Evolutionary conservation across 352 stramenopile genomes (phyloP).

Genomic region (Saprolegnia diclina): DNA sequence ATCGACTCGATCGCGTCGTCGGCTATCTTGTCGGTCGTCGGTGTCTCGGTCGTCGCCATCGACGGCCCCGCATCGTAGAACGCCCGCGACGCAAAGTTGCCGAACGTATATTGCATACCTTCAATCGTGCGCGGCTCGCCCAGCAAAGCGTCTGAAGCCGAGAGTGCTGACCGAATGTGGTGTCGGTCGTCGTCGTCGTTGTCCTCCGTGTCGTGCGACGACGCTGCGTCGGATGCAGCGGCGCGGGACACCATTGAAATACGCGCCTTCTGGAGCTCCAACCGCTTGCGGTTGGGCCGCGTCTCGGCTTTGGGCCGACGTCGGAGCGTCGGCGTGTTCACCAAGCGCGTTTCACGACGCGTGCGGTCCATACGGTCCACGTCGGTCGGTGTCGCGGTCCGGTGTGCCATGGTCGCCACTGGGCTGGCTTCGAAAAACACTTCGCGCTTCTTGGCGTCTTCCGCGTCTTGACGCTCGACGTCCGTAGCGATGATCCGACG

Average conservation of each 20-base stretch:
- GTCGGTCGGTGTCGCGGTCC: neutral
- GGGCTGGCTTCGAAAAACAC: slow-evolving; percentile 21
- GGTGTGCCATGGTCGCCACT: neutral
- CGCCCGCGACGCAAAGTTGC: neutral
- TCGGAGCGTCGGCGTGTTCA: neutral
- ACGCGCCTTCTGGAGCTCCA: slow-evolving; percentile 4
- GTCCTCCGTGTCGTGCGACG: neutral
- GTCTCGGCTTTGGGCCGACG: neutral
- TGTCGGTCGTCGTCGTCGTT: neutral
- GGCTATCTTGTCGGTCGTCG: neutral
- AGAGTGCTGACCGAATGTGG: too few relatives aligned
- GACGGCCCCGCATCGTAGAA: neutral
- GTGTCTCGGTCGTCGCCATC: neutral
- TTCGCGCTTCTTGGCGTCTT: neutral
- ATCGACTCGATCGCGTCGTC: neutral
- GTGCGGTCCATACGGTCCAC: neutral
- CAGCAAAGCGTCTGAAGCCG: neutral
- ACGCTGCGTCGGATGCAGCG: neutral
- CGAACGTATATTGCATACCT: slow-evolving; percentile 1
- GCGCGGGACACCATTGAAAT: neutral
- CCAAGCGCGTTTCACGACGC: neutral
- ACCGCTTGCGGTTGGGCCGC: neutral
- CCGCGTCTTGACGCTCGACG: neutral
- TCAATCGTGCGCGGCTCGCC: neutral
- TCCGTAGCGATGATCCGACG: slow-evolving; percentile 9